These are phyloP conservation scores for Podospora australis DNA, from an alignment of 495 filamentous ascomycete genomes.

Conservation along the genomic window DNA sequence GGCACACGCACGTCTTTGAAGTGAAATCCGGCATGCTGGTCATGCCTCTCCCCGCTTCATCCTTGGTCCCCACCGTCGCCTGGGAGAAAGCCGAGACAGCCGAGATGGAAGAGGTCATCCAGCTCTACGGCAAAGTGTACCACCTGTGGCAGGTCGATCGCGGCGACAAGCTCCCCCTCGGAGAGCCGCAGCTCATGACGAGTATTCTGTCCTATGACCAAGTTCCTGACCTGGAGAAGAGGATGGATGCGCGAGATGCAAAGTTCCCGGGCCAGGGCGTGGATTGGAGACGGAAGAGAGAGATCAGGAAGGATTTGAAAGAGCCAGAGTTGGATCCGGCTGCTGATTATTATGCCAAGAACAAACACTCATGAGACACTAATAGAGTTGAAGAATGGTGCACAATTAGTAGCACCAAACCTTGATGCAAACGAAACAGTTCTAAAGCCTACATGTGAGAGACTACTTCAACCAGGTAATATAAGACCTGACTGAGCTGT, in stretches of 20 bases:
- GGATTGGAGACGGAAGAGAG: constrained; percentile 56
- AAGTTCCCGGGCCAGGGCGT: constrained; percentile 43
- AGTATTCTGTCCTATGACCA: constrained; percentile 58
- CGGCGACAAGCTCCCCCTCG: constrained; percentile 70
- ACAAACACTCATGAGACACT: neutral
- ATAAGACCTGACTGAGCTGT: too few species aligned
- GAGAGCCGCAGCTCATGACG: constrained; percentile 70
- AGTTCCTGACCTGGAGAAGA: constrained; percentile 51
- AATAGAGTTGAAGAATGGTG: too few species aligned
- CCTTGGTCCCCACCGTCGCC: constrained; percentile 43
- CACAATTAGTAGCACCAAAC: too few species aligned
- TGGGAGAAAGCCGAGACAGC: constrained; percentile 75
- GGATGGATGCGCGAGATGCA: constrained; percentile 58
- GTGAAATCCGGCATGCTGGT: constrained; percentile 82
- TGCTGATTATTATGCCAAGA: constrained; percentile 5
- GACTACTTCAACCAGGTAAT: too few species aligned
- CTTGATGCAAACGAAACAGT: too few species aligned
- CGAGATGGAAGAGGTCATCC: constrained; percentile 68
- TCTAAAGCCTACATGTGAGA: too few species aligned
- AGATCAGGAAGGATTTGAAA: constrained; percentile 55
- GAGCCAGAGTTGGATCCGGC: constrained; percentile 53
- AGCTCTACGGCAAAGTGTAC: constrained; percentile 83
- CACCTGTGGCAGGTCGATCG: constrained; percentile 83
- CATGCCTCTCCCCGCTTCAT: constrained; percentile 60
- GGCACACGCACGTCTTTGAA: constrained; percentile 81